A percentile compares a stretch with the other conserved stretches of the same genome.
Conservation (phyloP, 768 basidiomycete genomes). For the Pulveroboletus ravenelii region DNA sequence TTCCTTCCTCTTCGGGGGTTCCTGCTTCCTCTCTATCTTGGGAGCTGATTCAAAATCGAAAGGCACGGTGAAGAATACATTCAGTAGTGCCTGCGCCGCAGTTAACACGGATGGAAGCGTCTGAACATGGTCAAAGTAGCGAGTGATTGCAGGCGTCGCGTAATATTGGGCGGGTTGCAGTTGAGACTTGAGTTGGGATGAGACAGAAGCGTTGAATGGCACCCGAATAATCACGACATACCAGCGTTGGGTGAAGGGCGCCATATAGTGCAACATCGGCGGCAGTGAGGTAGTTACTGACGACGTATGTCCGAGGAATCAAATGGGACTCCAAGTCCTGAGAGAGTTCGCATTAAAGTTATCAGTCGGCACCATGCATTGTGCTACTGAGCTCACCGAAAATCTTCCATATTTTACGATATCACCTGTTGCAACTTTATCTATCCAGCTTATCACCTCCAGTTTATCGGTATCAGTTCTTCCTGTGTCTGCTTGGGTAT, state of each 20-base stretch:
- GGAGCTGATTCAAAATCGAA: slow-evolving; percentile 80
- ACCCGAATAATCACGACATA: slow-evolving; percentile 35
- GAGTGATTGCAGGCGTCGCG: slow-evolving; percentile 74
- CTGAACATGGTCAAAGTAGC: slow-evolving; percentile 96
- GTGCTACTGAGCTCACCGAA: slow-evolving; percentile 38
- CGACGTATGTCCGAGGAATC: slow-evolving; percentile 76
- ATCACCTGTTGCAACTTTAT: slow-evolving; percentile 51
- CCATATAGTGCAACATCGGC: slow-evolving; percentile 92
- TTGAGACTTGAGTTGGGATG: slow-evolving; percentile 48
- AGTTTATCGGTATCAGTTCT: slow-evolving; percentile 55
- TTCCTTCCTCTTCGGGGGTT: slow-evolving; percentile 74
- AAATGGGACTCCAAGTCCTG: slow-evolving; percentile 74
- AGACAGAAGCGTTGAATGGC: neutral
- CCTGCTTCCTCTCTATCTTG: slow-evolving; percentile 63
- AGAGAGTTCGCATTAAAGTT: slow-evolving; percentile 1
- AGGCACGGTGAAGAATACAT: slow-evolving; percentile 50
- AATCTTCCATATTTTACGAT: slow-evolving; percentile 43
- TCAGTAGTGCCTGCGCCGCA: slow-evolving; percentile 46
- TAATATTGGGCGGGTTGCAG: slow-evolving; percentile 71
- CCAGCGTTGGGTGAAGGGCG: slow-evolving; percentile 77
- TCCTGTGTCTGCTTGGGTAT: slow-evolving; percentile 39
- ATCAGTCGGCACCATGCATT: neutral
- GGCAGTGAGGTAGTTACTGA: slow-evolving; percentile 77
- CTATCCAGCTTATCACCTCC: slow-evolving; percentile 68
- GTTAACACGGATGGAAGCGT: slow-evolving; percentile 56